phyloP scores from a whole-genome alignment of 2,329 filamentous ascomycete species.

The Ceratocystis alfenasii region DNA sequence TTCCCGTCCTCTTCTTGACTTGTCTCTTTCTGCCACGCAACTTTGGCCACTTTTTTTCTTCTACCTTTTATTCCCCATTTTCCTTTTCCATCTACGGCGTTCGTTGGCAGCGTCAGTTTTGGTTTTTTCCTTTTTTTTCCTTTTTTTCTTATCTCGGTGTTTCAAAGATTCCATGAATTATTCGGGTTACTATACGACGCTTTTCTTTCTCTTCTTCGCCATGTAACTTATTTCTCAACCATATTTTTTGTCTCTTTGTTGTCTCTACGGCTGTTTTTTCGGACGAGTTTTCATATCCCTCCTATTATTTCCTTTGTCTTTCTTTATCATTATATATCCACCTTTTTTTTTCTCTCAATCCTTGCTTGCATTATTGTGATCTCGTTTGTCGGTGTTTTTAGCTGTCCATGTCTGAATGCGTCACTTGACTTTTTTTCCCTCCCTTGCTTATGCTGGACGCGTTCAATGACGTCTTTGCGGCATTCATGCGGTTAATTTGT shows the following conservation, averaged over 20 bases:
- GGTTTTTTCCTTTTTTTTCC: neutral
- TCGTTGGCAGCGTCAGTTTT: neutral
- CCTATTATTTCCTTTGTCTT: neutral
- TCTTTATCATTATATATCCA: neutral
- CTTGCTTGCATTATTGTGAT: neutral
- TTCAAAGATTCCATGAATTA: conserved; percentile 11
- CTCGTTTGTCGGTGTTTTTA: neutral
- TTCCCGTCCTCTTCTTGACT: neutral
- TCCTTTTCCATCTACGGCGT: conserved; percentile 1
- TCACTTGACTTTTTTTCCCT: neutral
- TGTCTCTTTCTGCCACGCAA: neutral
- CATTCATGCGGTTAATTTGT: neutral
- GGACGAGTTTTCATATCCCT: neutral
- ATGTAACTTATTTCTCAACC: conserved; percentile 9
- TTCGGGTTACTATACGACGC: conserved; percentile 6
- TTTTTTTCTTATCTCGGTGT: neutral
- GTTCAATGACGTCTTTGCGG: neutral
- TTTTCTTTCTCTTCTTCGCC: neutral
- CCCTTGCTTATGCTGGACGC: neutral
- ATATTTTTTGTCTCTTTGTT: neutral
- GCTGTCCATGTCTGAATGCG: neutral
- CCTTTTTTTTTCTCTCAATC: neutral
- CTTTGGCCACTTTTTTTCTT: neutral
- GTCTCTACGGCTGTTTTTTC: neutral
- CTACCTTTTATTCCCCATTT: neutral